phyloP scores from a whole-genome alignment of 768 basidiomycete genomes.

The Termitomyces sp. region DNA sequence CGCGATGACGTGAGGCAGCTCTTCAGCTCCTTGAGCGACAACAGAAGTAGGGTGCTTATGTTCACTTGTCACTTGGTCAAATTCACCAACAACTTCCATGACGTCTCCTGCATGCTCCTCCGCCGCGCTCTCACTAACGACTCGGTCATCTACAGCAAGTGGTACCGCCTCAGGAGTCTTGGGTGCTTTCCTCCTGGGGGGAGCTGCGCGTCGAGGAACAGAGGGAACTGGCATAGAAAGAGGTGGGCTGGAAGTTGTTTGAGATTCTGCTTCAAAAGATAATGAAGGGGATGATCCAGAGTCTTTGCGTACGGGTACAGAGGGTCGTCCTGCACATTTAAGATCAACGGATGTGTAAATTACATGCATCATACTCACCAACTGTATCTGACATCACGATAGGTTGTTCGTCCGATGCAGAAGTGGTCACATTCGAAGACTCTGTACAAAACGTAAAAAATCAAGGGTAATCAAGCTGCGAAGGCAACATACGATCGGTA shows the following conservation, averaged over 20 bases:
- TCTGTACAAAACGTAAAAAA: constrained; percentile 6
- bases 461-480: background rate
- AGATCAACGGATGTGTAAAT: background rate
- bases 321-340: constrained; percentile 4
- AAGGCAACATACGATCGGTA: constrained; percentile 7
- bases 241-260: constrained; percentile 33
- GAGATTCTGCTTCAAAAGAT: constrained; percentile 24
- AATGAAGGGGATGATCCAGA: constrained; percentile 21
- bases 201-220: constrained; percentile 68
- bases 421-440: background rate
- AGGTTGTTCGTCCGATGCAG: constrained; percentile 5
- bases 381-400: background rate
- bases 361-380: constrained; percentile 5
- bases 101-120: background rate
- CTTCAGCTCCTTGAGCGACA: background rate
- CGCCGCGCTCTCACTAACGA: constrained; percentile 5
- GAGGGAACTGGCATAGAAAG: constrained; percentile 70
- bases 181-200: constrained; percentile 62
- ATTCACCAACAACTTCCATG: constrained; percentile 17
- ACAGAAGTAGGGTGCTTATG: background rate
- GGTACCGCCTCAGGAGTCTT: constrained; percentile 35
- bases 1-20: background rate
- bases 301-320: constrained; percentile 17
- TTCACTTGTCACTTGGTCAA: background rate
- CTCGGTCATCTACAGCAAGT: constrained; percentile 9